Evolutionary conservation across 768 basidiomycete genomes (phyloP).

Genomic region (Tulasnella sp.): DNA sequence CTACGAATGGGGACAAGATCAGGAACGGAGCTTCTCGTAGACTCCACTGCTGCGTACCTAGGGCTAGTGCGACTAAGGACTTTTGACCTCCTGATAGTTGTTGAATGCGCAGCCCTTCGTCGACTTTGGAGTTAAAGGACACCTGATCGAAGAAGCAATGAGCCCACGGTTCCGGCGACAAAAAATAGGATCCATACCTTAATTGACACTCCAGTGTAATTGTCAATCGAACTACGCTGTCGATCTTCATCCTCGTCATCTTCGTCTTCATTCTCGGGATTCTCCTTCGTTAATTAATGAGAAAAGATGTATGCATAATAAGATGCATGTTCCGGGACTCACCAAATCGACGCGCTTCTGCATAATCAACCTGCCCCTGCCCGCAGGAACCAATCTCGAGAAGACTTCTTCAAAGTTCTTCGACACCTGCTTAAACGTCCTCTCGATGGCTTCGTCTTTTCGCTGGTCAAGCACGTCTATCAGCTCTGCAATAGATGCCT

Average conservation of each 20-base stretch:
- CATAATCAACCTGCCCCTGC: conserved; percentile 82
- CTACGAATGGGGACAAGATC: conserved; percentile 28
- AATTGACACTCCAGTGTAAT: conserved; percentile 94
- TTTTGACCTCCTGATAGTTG: conserved; percentile 97
- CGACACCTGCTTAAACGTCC: conserved; percentile 96
- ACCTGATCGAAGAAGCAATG: conserved; percentile 37
- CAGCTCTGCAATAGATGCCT: conserved; percentile 78
- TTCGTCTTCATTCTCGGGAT: conserved; percentile 46
- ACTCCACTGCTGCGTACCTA: conserved; percentile 37
- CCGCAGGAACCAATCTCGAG: conserved; percentile 88
- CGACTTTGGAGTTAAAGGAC: conserved; percentile 96
- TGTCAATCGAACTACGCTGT: conserved; percentile 69
- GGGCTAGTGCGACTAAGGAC: conserved; percentile 88
- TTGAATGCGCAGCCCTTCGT: conserved; percentile 92
- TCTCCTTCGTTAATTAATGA: background rate
- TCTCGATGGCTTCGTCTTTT: conserved; percentile 96
- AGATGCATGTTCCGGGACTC: conserved; percentile 18
- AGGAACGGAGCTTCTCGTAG: background rate
- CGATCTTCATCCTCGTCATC: conserved; percentile 62
- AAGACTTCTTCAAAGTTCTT: conserved; percentile 97
- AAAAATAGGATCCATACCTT: conserved; percentile 40
- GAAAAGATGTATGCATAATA: background rate
- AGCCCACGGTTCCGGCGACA: background rate
- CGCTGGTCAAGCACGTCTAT: conserved; percentile 89
- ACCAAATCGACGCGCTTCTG: conserved; percentile 82